Evolutionary conservation across 306 rosid species (phyloP), one percentile per base, ranked within the genome.

Genomic region (Begonia peltatifolia): DNA sequence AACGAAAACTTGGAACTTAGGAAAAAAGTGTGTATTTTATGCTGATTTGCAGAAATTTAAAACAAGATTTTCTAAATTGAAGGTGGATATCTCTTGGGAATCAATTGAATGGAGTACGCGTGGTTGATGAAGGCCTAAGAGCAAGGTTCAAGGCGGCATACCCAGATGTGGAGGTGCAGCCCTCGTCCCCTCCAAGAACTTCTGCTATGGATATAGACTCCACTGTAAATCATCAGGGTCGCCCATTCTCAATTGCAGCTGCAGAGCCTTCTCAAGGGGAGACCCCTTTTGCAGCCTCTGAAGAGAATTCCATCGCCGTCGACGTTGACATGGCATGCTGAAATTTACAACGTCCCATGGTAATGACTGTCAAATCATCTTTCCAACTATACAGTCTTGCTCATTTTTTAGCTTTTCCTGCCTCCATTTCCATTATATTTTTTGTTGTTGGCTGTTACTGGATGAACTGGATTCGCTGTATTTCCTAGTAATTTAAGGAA

Each of bases 21-120:
- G 60, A 56, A 17, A 43, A 55, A 10, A 35, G 16, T 49, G 9
- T 38, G n/a, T 57, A 44, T 16, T 46, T 25, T 30, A 9, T 52
- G 6, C 12, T 17, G 9, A 9, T 46, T 14, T 14, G 42, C 12
- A 7, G 1, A 30, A 30, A 30, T 30, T 30, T 30, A 30, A 5
- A n/a, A 56, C 14, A 59, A 46, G 51, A 55, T 50, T 55, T 38
- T 68, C 76, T 1, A 30, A 30, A 30, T 30, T 30, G 38, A 30
- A 92, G 96, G 69, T 92, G 99, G 99, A 92, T 92, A 88, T 83
- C 99, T 47, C 93, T 92, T 3, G 99, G 99, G 43, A 92, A 92
- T 74, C 99, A 92, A 74, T 75, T 92, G 74, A 56, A 17, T 43
- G 99, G 99, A 58, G 99, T 69, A 22, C 76, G 99, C 60, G 68